phyloP scores from a whole-genome alignment of 176 grass and related monocot genomes.

The Alopecurus myosuroides region DNA sequence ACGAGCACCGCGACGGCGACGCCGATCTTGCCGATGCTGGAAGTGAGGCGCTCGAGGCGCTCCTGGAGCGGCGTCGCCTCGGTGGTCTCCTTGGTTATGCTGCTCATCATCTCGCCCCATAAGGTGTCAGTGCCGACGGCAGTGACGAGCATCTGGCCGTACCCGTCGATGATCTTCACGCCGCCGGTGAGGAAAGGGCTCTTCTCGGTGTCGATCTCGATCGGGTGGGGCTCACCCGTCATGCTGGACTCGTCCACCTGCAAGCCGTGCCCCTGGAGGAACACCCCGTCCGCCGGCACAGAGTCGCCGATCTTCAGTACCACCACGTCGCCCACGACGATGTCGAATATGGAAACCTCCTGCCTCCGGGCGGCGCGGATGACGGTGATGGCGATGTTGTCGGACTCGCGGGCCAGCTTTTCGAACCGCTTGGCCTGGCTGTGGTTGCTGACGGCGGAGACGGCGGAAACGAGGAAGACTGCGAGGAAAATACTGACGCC shows the following conservation, averaged over 20 bases:
- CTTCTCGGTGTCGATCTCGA: constrained; percentile 33
- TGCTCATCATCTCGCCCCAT: constrained; percentile 93
- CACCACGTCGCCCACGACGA: constrained; percentile 64
- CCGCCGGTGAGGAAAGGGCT: constrained; percentile 63
- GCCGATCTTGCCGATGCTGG: constrained; percentile 79
- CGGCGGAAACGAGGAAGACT: constrained; percentile 42
- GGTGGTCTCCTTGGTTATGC: constrained; percentile 45
- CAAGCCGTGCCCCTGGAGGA: constrained; percentile 47
- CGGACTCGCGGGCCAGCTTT: constrained; percentile 34
- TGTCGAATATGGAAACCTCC: constrained; percentile 41
- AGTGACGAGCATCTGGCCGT: constrained; percentile 62
- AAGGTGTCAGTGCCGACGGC: constrained; percentile 62
- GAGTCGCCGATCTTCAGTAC: constrained; percentile 65
- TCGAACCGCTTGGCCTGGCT: constrained; percentile 50
- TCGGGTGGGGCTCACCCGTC: constrained; percentile 70
- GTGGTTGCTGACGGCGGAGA: constrained; percentile 60
- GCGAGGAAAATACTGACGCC: constrained; percentile 74
- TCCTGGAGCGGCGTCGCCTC: constrained; percentile 75
- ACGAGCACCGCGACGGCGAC: constrained; percentile 53
- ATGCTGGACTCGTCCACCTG: constrained; percentile 91
- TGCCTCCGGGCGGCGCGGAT: too few species aligned
- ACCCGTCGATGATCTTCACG: constrained; percentile 74
- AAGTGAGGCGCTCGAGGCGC: constrained; percentile 61
- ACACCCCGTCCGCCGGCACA: constrained; percentile 56
- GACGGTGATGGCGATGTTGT: too few species aligned